phyloP scores from a whole-genome alignment of 345 rosid genomes.

The Gossypium sturtianum region DNA sequence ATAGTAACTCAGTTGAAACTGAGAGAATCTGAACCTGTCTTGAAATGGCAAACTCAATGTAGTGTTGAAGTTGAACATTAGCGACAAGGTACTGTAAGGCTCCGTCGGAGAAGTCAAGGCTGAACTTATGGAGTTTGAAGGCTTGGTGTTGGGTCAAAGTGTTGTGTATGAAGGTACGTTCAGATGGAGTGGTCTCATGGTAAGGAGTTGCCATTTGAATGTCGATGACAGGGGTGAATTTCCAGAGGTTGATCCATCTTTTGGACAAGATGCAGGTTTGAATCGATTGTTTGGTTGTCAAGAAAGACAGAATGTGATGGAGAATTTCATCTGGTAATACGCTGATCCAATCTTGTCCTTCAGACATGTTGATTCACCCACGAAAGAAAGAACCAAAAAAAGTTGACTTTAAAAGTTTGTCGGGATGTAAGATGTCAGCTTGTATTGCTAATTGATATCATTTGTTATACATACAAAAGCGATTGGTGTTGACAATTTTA shows the following conservation, averaged over 20 bases:
- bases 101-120: background rate
- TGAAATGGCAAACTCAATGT: background rate
- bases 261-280: background rate
- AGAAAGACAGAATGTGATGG: background rate
- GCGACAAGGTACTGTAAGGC: too few species aligned
- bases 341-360: background rate
- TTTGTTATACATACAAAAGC: too few species aligned
- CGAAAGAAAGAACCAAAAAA: background rate
- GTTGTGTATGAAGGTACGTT: background rate
- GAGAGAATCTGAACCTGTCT: background rate
- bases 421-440: background rate
- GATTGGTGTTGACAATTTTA: background rate
- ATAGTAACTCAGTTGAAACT: background rate
- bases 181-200: background rate
- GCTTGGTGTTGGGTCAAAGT: background rate
- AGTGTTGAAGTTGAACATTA: background rate
- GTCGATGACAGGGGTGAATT: background rate
- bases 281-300: background rate
- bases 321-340: background rate
- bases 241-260: constrained; percentile 6
- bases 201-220: background rate
- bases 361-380: background rate
- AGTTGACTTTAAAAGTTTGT: background rate
- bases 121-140: background rate
- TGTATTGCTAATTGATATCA: background rate